Base-by-base conservation (phyloP, 2,329 filamentous ascomycete genomes). In the Diaporthe helianthi region DNA sequence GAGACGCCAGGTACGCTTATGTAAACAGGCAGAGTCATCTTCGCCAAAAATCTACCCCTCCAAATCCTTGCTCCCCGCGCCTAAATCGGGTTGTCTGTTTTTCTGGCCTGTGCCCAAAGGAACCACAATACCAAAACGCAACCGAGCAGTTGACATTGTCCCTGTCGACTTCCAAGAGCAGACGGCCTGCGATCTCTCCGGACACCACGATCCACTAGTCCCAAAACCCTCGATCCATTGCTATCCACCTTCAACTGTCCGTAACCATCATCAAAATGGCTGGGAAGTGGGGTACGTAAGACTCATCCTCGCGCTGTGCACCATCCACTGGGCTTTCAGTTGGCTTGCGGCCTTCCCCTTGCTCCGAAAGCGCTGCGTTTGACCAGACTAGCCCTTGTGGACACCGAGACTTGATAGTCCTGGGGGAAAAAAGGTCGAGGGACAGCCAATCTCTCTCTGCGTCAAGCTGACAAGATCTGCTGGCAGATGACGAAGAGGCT, bases 401-500 rank as follows among this genome's bases (percentile, higher is more conserved):
- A 41, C 29, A 26, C n/a, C 8, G 19, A 36, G 44, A 19, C 15
- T 41, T 17, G 12, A 26, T 13, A 10, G n/a, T 1, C 29, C 19
- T 26, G 10, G 3, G 36, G 36, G 6, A 7, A 22, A 3, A 38
- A 19, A 10, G 7, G 19, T 24, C 66, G 51, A 12, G 54, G 64
- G 58, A 75, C 76, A 65, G 77, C 73, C 71, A 65, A 72, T 58
- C 55, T 73, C 74, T 72, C 64, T 22, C 33, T 36, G 71, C 63
- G 49, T 36, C 29, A 8, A 12, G 33, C 64, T 67, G 52, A 67
- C 64, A n/a, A 5, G 10, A 19, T 26, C 4, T 38, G 26, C 26
- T 19, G 29, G 46, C 36, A 79, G 78, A 79, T 49, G 79, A 80
- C 22, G 81, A 82, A 71, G 78, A 80, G 13, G 79, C 79, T 38